These are phyloP conservation scores for Nakazawaea siamensis DNA, from an alignment of 805 yeast genomes.

Conservation along the genomic window DNA sequence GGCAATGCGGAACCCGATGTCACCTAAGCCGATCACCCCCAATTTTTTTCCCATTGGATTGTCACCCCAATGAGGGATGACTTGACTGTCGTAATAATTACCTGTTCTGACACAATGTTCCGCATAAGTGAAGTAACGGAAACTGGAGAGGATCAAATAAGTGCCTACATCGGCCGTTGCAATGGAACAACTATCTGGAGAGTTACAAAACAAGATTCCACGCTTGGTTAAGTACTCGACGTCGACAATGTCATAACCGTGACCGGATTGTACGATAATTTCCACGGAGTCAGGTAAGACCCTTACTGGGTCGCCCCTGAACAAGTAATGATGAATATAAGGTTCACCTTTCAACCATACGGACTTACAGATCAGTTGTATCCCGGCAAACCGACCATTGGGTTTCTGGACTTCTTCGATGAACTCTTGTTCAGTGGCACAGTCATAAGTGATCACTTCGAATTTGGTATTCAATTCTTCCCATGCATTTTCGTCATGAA, in stretches of 20 bases:
- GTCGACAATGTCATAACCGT: slow-evolving; percentile 31
- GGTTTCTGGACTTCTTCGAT: slow-evolving; percentile 26
- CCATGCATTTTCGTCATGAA: slow-evolving; percentile 31
- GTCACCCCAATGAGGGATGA: slow-evolving; percentile 24
- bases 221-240: slow-evolving; percentile 25
- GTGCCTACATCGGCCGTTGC: slow-evolving; percentile 33
- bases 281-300: slow-evolving; percentile 25
- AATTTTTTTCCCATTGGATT: slow-evolving; percentile 33
- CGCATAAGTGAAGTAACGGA: slow-evolving; percentile 28
- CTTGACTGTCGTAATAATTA: slow-evolving; percentile 23
- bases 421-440: slow-evolving; percentile 25
- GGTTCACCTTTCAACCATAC: slow-evolving; percentile 31
- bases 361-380: slow-evolving; percentile 29
- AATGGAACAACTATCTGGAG: slow-evolving; percentile 29
- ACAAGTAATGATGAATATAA: slow-evolving; percentile 25
- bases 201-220: slow-evolving; percentile 28
- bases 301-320: slow-evolving; percentile 25
- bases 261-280: slow-evolving; percentile 30
- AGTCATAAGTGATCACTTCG: slow-evolving; percentile 27
- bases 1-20: slow-evolving; percentile 36
- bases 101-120: slow-evolving; percentile 28
- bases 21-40: slow-evolving; percentile 41
- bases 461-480: slow-evolving; percentile 25
- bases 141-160: slow-evolving; percentile 22
- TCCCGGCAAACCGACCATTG: slow-evolving; percentile 25